These are phyloP conservation scores for Plasmodium vinckei DNA, from an alignment of 169 alveolate species.

Conservation along the genomic window DNA sequence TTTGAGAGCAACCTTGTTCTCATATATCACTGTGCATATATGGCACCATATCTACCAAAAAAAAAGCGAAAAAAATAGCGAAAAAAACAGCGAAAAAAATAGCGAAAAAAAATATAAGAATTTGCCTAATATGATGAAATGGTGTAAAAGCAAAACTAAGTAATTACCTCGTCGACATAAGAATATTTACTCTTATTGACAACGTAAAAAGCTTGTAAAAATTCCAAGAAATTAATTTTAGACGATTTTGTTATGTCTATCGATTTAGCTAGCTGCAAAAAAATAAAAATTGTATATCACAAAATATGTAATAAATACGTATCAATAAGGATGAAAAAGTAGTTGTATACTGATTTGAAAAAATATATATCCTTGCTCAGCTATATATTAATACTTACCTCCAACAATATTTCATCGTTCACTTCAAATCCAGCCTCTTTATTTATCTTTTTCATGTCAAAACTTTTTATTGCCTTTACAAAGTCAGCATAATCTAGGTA, in stretches of 20 bases:
- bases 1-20: conserved; percentile 76
- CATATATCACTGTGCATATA: conserved; percentile 80
- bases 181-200: conserved; percentile 88
- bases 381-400: conserved; percentile 26
- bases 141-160: neutral
- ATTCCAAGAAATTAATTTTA: conserved; percentile 88
- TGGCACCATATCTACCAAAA: conserved; percentile 82
- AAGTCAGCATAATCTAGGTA: conserved; percentile 87
- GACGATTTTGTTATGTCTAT: conserved; percentile 86
- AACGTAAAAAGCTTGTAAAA: conserved; percentile 90
- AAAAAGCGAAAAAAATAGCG: neutral
- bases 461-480: conserved; percentile 84
- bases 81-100: neutral
- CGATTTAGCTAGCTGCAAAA: conserved; percentile 85
- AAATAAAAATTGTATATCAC: conserved; percentile 1
- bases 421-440: conserved; percentile 87
- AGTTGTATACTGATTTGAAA: too few relatives aligned
- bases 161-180: conserved; percentile 88
- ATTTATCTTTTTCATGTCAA: conserved; percentile 85
- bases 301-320: too few relatives aligned
- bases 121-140: neutral
- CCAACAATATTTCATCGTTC: conserved; percentile 83
- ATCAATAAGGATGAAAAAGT: too few relatives aligned
- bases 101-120: neutral
- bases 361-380: neutral